phyloP scores from a whole-genome alignment of 768 basidiomycete genomes.

The Boletus subparvulus region DNA sequence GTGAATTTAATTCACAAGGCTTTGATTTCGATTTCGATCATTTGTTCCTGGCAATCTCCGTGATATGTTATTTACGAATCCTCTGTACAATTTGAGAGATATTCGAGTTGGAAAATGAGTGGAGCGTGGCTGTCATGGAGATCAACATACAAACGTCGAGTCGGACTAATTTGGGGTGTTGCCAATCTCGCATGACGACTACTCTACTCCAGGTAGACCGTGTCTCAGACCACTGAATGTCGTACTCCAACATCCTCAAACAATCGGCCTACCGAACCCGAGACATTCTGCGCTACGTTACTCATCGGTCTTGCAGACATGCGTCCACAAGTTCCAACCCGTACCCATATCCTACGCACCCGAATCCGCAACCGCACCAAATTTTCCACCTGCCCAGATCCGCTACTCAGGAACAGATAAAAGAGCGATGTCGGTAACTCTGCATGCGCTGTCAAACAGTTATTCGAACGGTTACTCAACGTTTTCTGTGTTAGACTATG shows the following conservation, averaged over 20 bases:
- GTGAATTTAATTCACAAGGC: not conserved
- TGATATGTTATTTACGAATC: not conserved
- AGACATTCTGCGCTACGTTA: conserved; percentile 2
- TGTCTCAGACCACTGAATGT: conserved; percentile 9
- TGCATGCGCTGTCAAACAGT: not conserved
- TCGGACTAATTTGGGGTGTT: too few relatives aligned
- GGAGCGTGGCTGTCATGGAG: not conserved
- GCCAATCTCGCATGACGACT: not conserved
- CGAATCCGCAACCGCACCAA: conserved; percentile 58
- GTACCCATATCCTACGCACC: conserved; percentile 52
- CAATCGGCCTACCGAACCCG: conserved; percentile 3
- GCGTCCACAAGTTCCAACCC: conserved; percentile 27
- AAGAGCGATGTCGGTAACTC: conserved; percentile 51
- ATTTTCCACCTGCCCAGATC: conserved; percentile 59
- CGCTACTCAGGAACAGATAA: conserved; percentile 54
- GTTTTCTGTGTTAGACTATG: conserved; percentile 52
- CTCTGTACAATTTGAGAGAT: not conserved
- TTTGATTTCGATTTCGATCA: not conserved
- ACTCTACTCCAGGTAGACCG: not conserved
- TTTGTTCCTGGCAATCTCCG: not conserved
- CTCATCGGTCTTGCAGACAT: conserved; percentile 12
- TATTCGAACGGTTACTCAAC: conserved; percentile 2
- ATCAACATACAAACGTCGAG: not conserved
- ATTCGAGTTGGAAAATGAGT: too few relatives aligned
- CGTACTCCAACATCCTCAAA: not conserved